Base-by-base conservation (phyloP, 1,284 basidiomycete genomes). In the Tetrapyrgos nigripes region DNA sequence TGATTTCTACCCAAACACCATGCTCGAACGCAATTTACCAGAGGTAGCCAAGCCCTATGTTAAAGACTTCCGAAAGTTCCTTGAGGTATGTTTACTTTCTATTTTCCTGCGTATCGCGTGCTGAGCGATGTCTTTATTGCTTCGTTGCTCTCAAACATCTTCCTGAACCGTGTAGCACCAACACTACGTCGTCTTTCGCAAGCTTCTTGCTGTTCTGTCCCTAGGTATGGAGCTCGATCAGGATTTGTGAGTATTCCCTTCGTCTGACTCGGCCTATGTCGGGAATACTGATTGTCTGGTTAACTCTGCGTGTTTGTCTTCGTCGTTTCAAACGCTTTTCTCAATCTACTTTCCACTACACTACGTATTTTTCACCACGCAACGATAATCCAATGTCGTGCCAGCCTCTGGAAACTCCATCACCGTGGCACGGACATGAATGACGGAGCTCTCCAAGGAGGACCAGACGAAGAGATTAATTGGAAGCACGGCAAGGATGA, bases 401-500 rank as follows among this genome's bases (percentile, higher is more conserved):
- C 21, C 45, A 64, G 61, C 8, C 47, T 64, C 28, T 64, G 62
- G 62, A 50, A 58, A 29, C 48, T 64, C 46, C 60, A 64, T 37
- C 60, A 64, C 26, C 57, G 60, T 47, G 60, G 50, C 14, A 53
- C 28, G 19, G 43, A 28, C 21, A 47, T 52, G 9, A 51, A 62
- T 45, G 60, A 53, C 17, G 53, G 48, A 11, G 49, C 57, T 14
- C 55, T 44, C 24, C 48, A 43, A 17, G 54, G 52, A 35, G 23
- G 17, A 14, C 43, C 53, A 3, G 29, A 53, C 35, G 63, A 57
- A 28, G 51, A 59, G 40, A 55, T 64, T 40, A 35, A 58, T 48
- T 64, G 61, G 61, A 60, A 53, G 37, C 58, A 60, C 33, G 58
- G 50, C 31, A 64, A 64, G 45, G 63, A 62, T 45, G 58, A 62